phyloP scores from a whole-genome alignment of 345 rosid species.

The Physaria fendleri region DNA sequence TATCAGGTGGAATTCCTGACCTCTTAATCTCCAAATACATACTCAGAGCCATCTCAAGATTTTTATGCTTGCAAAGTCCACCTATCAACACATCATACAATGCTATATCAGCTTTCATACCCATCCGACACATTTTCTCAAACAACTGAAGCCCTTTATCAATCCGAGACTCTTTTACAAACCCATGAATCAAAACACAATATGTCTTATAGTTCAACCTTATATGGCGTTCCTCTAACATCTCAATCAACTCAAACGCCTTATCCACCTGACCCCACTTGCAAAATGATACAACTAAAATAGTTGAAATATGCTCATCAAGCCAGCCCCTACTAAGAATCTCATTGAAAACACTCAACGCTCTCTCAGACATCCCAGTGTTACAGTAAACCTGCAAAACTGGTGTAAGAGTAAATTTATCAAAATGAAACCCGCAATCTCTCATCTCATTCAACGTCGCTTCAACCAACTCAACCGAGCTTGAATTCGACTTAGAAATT shows the following conservation, averaged over 20 bases:
- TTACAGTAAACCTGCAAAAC: constrained; percentile 67
- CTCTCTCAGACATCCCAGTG: constrained; percentile 41
- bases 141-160: constrained; percentile 64
- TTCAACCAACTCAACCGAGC: constrained; percentile 51
- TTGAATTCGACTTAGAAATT: constrained; percentile 39
- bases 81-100: constrained; percentile 71
- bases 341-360: constrained; percentile 50
- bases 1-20: constrained; percentile 46
- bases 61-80: constrained; percentile 47
- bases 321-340: constrained; percentile 52
- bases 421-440: constrained; percentile 42
- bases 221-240: constrained; percentile 44
- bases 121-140: constrained; percentile 48
- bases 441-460: constrained; percentile 61
- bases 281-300: constrained; percentile 55
- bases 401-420: constrained; percentile 71
- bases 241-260: constrained; percentile 64
- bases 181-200: constrained; percentile 67
- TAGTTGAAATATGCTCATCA: constrained; percentile 54
- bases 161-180: constrained; percentile 49
- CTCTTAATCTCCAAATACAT: constrained; percentile 60
- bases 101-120: constrained; percentile 48
- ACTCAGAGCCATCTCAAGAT: constrained; percentile 47
- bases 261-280: constrained; percentile 70
- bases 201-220: constrained; percentile 66